These are phyloP conservation scores for Taphrina deformans DNA, from an alignment of 1,139 yeast species.

Conservation along the genomic window DNA sequence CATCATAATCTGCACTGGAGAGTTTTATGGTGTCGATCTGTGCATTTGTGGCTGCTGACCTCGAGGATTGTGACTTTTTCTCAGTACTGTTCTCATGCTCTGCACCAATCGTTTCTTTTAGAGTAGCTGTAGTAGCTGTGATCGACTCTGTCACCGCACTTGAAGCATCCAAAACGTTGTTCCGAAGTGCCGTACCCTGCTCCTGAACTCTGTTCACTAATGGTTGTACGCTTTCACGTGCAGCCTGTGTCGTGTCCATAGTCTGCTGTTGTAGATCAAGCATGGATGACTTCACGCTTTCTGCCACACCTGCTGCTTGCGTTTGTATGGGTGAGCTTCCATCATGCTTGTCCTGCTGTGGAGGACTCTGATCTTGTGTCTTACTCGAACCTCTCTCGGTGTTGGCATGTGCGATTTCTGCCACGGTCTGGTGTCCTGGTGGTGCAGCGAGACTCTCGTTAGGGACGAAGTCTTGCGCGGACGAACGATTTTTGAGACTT, in stretches of 20 bases:
- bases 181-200: neutral
- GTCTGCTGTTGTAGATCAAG: neutral
- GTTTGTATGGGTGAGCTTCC: neutral
- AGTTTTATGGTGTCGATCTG: slow-evolving; percentile 39
- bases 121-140: neutral
- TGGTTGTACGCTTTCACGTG: neutral
- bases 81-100: neutral
- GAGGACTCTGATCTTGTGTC: neutral
- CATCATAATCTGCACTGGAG: slow-evolving; percentile 77
- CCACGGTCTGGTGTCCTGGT: neutral
- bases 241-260: neutral
- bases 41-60: neutral
- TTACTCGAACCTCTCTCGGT: neutral
- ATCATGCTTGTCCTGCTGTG: neutral
- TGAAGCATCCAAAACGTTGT: neutral
- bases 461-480: neutral
- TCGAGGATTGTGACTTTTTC: neutral
- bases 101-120: neutral
- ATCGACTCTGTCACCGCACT: neutral
- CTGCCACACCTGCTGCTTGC: neutral
- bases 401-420: neutral
- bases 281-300: neutral
- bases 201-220: neutral
- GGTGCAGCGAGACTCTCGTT: neutral
- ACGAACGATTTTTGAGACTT: neutral